These are phyloP conservation scores for Simplicillium aogashimaense DNA, from an alignment of 2,329 filamentous ascomycete genomes.

Conservation along the genomic window DNA sequence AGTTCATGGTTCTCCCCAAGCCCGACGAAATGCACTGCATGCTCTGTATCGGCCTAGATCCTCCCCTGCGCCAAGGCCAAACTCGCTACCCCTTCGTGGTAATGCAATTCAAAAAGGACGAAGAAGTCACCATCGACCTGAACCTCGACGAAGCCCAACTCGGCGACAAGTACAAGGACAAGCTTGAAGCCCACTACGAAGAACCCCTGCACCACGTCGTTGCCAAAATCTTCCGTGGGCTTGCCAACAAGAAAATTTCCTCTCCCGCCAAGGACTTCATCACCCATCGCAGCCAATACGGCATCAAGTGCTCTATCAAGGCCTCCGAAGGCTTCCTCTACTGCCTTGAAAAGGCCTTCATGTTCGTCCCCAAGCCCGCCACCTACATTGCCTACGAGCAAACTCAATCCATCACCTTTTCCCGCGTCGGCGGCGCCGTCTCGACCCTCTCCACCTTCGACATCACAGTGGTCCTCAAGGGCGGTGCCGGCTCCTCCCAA, in stretches of 20 bases:
- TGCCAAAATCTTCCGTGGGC: conserved; percentile 86
- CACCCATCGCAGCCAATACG: conserved; percentile 84
- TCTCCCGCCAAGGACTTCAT: conserved; percentile 90
- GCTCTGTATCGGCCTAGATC: conserved; percentile 89
- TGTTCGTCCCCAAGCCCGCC: conserved; percentile 97
- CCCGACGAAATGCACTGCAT: conserved; percentile 96
- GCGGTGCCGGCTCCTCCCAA: conserved; percentile 76
- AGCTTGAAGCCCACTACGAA: conserved; percentile 82
- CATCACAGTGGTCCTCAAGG: conserved; percentile 87
- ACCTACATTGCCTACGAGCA: conserved; percentile 97
- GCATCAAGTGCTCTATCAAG: conserved; percentile 99
- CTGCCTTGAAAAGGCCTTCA: conserved; percentile 95
- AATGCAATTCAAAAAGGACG: conserved; percentile 98
- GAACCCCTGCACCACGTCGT: conserved; percentile 89
- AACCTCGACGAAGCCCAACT: conserved; percentile 91
- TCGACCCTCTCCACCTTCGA: conserved; percentile 94
- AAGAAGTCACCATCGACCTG: conserved; percentile 91
- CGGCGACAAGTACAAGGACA: conserved; percentile 71
- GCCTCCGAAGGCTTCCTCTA: conserved; percentile 96
- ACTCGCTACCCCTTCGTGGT: conserved; percentile 97
- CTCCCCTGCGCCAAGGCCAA: conserved; percentile 90
- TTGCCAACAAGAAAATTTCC: conserved; percentile 91
- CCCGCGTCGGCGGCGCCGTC: conserved; percentile 85
- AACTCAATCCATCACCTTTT: conserved; percentile 85
- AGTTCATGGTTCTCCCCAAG: conserved; percentile 97